phyloP scores from a whole-genome alignment of 495 filamentous ascomycete species.

The Talaromyces nanjingensis region DNA sequence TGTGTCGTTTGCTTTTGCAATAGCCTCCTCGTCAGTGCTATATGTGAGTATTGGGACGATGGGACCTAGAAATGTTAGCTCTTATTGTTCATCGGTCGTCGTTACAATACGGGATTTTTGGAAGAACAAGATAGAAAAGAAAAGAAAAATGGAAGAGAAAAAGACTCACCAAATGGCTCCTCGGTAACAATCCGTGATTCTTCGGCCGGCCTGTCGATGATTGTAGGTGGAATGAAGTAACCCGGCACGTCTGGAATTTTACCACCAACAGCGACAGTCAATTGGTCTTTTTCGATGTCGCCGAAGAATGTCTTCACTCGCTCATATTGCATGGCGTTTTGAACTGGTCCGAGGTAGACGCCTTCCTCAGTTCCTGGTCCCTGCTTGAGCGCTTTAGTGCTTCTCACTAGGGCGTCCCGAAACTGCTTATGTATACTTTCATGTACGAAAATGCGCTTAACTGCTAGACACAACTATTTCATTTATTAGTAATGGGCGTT shows the following conservation, averaged over 20 bases:
- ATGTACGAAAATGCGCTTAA: conserved; percentile 65
- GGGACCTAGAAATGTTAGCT: conserved; percentile 26
- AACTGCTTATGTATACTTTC: conserved; percentile 60
- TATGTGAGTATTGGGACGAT: conserved; percentile 52
- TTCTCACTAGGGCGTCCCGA: conserved; percentile 44
- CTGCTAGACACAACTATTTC: conserved; percentile 7
- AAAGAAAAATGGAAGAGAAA: conserved; percentile 17
- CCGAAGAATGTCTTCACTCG: conserved; percentile 41
- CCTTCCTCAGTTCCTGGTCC: conserved; percentile 34
- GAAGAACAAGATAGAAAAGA: too few species aligned
- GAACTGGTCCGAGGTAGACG: conserved; percentile 48
- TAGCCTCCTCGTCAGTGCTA: conserved; percentile 49
- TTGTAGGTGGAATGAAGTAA: conserved; percentile 50
- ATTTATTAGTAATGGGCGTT: too few species aligned
- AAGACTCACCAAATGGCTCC: conserved; percentile 34
- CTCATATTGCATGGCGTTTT: conserved; percentile 53
- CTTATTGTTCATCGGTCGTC: too few species aligned
- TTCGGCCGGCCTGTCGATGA: conserved; percentile 53
- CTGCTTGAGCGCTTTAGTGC: conserved; percentile 44
- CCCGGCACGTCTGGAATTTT: conserved; percentile 33
- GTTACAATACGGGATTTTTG: too few species aligned
- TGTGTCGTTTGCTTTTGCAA: conserved; percentile 47
- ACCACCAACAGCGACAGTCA: conserved; percentile 28
- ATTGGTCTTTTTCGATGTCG: conserved; percentile 35
- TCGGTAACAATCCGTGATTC: conserved; percentile 40